phyloP scores from a whole-genome alignment of 2,329 filamentous ascomycete genomes.

The Fusarium bulbicola region DNA sequence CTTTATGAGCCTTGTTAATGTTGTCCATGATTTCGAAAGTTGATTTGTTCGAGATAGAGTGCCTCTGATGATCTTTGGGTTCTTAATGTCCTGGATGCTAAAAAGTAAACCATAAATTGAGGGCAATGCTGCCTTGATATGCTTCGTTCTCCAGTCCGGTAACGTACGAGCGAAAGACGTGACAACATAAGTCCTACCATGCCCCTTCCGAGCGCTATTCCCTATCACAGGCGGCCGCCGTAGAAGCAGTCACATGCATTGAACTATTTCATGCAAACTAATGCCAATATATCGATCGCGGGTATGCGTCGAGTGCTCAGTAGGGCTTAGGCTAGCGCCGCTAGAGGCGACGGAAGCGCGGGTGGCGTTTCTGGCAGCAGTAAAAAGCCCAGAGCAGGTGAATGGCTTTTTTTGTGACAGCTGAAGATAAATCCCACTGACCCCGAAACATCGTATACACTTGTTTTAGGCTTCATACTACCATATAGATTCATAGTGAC shows the following conservation, averaged over 20 bases:
- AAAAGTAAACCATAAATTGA: background rate
- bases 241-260: background rate
- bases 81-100: background rate
- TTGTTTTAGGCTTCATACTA: background rate
- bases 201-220: background rate
- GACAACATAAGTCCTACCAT: background rate
- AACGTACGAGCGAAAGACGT: background rate
- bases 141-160: no score
- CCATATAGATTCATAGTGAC: background rate
- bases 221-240: no score
- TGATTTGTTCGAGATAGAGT: background rate
- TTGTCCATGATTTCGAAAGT: background rate
- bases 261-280: background rate
- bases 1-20: background rate
- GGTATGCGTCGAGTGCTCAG: background rate
- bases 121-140: background rate
- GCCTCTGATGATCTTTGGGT: no score
- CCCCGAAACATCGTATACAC: background rate
- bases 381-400: background rate
- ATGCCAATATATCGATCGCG: background rate
- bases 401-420: background rate
- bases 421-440: background rate
- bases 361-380: background rate
- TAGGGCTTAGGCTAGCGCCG: no score
- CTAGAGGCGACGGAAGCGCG: background rate